Evolutionary conservation across 1,139 yeast genomes (phyloP), one percentile per base, ranked within the genome.

Genomic region (Yamadazyma triangularis): DNA sequence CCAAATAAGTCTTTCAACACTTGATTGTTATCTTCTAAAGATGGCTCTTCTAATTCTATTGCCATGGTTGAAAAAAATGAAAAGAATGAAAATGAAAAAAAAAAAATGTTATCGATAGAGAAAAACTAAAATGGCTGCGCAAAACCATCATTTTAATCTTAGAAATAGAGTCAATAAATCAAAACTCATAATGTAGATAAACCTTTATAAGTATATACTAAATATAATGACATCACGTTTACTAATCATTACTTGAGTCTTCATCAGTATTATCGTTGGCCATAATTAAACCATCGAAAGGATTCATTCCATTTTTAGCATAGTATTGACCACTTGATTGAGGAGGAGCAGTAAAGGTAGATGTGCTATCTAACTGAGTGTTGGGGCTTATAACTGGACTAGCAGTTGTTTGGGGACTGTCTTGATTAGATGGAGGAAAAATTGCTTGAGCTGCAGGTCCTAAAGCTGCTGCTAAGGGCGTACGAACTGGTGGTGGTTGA

Each of bases 1-100:
- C 94, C 94, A 39, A 84, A 64, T 31, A 89, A 72, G 54, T 89
- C 96, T 50, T 87, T 88, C 20, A 70, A 50, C 3, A 87, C 91
- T 45, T 88, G 77, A 29, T 51, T 44, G 47, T 67, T 60, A 36
- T 62, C 59, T 27, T 54, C 54, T 27, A 66, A 51, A 12, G 64
- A 58, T 8, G 71, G 70, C 43, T 72, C 77, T 51, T 72, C 77
- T 31, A 68, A 51, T 43, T 67, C 73, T 29, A 68, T 50, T 13
- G 69, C 51, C 72, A 66, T 66, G 6, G n/a, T n/a, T n/a, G n/a
- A n/a, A n/a, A n/a, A n/a, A n/a, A n/a, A n/a, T n/a, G n/a, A n/a
- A n/a, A n/a, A n/a, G n/a, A n/a, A n/a, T n/a, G n/a, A n/a, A n/a
- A n/a, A n/a, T n/a, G n/a, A n/a, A n/a, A n/a, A n/a, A n/a, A n/a